Evolutionary conservation across 2,329 filamentous ascomycete species (phyloP), one percentile per base, ranked within the genome.

Genomic region (Chaetoscypha palmicola): DNA sequence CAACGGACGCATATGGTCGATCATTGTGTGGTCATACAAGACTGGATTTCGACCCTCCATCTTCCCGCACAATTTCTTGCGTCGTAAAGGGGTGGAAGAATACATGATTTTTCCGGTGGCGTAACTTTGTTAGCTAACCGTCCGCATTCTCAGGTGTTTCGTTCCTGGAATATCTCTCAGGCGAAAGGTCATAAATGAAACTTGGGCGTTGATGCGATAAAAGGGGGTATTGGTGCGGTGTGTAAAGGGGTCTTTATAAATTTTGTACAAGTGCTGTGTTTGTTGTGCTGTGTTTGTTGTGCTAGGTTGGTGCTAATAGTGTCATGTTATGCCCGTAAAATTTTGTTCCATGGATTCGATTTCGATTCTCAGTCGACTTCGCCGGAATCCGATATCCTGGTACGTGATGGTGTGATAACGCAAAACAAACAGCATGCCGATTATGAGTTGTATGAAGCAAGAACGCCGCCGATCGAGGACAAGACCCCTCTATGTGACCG

Each of bases 401-500:
- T 16, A 37, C 39, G 20, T 28, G 30, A 20, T n/a, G 39, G 42
- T 40, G 45, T 41, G 35, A 17, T 48, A 45, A 45, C 20, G 21
- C 22, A 30, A 45, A 34, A 39, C 20, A 34, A 20, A 34, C 23
- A 16, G 30, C 16, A 34, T 46, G 43, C 34, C 48, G 51, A 57
- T 51, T 50, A 52, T 47, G 45, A 45, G 20, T 40, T 11, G 26
- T 33, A 51, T 42, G 50, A 50, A 51, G 48, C 43, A 59, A 57
- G 56, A 53, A 54, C 39, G 43, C 46, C 48, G 53, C 53, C 52
- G 53, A 52, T 53, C 57, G 58, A 62, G 60, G 59, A 62, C 58
- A 62, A 60, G 53, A 59, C 59, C 58, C 60, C 58, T 60, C 57
- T 48, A 48, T 50, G 48, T 56, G 54, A 52, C 58, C 53, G 49